phyloP scores from a whole-genome alignment of 2,329 filamentous ascomycete species.

The Aspergillus persii region DNA sequence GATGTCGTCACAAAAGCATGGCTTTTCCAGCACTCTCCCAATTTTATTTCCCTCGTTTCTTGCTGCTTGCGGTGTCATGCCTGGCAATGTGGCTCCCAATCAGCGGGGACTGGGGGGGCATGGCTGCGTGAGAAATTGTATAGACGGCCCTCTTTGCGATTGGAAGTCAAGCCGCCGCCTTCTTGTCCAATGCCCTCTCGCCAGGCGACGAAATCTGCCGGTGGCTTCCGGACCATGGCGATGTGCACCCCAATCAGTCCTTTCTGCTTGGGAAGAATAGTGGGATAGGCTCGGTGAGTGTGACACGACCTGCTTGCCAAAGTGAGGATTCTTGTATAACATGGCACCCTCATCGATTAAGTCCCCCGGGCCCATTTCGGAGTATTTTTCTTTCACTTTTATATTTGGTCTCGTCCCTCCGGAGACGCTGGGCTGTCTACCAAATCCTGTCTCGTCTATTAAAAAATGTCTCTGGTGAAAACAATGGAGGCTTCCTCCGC shows the following conservation, averaged over 20 bases:
- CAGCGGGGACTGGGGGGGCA: not conserved
- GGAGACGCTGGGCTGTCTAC: not conserved
- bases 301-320: slow-evolving; percentile 10
- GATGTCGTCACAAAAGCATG: not conserved
- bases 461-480: not conserved
- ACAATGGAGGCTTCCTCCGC: slow-evolving; percentile 6
- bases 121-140: not conserved
- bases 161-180: not conserved
- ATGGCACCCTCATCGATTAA: slow-evolving; percentile 1
- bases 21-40: not conserved
- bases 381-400: not conserved
- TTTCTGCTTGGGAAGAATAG: not conserved
- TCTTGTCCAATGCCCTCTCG: not conserved
- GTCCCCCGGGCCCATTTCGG: not conserved
- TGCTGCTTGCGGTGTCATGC: not conserved
- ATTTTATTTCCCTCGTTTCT: not conserved
- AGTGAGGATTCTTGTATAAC: not conserved
- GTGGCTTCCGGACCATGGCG: slow-evolving; percentile 1
- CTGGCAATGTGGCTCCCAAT: not conserved
- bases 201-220: not conserved
- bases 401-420: not conserved
- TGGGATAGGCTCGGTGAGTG: not conserved
- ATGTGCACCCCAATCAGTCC: not conserved
- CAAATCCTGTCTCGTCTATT: not conserved
- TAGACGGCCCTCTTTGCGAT: not conserved